Evolutionary conservation across 768 basidiomycete species (phyloP).

Genomic region (Suillus subluteus): DNA sequence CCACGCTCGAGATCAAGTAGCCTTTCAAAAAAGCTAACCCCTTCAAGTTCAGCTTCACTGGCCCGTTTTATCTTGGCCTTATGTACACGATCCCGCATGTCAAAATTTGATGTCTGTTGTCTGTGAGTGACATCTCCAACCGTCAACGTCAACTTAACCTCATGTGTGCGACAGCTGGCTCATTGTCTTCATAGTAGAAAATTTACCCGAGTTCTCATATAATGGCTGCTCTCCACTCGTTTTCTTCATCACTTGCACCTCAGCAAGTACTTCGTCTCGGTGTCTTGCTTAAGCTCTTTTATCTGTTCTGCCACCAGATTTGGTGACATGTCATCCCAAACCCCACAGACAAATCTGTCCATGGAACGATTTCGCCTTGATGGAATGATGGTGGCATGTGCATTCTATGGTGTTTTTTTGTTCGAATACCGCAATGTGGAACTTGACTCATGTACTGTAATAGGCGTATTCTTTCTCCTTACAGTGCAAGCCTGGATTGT

Average conservation of each 20-base stretch:
- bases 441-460: background rate
- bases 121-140: background rate
- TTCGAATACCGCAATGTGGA: background rate
- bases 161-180: background rate
- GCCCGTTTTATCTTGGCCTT: too few relatives aligned
- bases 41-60: too few relatives aligned
- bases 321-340: conserved; percentile 22
- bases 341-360: conserved; percentile 25
- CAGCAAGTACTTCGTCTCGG: background rate
- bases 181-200: background rate
- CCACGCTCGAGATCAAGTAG: background rate
- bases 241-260: background rate
- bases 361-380: conserved; percentile 29
- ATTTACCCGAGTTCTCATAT: background rate
- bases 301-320: too few relatives aligned
- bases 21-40: too few relatives aligned
- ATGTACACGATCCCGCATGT: background rate
- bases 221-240: background rate
- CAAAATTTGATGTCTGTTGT: background rate
- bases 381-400: conserved; percentile 23
- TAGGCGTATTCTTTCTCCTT: conserved; percentile 27
- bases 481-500: conserved; percentile 19
- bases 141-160: background rate
- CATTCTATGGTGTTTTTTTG: conserved; percentile 22
- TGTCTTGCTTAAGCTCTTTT: too few relatives aligned